phyloP scores from a whole-genome alignment of 2,329 filamentous ascomycete species.

The Fulvia fulva region DNA sequence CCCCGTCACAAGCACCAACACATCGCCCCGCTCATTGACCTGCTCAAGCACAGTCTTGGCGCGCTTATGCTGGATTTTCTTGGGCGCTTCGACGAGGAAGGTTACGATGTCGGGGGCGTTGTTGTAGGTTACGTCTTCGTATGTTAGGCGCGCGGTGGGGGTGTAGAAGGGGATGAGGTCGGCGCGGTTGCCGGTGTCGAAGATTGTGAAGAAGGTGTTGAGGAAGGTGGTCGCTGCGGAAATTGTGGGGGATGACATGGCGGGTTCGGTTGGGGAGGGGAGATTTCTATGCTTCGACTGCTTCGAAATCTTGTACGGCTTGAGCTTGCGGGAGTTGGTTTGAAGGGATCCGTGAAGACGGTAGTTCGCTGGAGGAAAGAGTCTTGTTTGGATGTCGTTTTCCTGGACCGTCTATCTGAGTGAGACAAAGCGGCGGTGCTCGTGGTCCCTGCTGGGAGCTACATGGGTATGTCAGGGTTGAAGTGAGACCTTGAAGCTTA shows the following conservation, averaged over 20 bases:
- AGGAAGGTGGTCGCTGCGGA: neutral
- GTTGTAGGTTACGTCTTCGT: neutral
- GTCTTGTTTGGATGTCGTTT: too few species aligned
- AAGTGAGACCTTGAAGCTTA: neutral
- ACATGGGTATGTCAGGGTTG: neutral
- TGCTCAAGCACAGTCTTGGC: neutral
- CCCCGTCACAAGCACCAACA: neutral
- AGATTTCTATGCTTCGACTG: too few species aligned
- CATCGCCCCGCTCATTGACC: neutral
- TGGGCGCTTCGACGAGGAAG: neutral
- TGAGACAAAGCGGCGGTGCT: neutral
- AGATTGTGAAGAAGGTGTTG: neutral
- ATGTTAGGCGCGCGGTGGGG: neutral
- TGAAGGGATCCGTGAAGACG: neutral
- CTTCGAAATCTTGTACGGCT: too few species aligned
- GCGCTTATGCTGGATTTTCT: neutral
- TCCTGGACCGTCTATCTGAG: neutral
- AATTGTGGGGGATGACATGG: neutral
- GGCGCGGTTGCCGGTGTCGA: neutral
- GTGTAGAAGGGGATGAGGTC: neutral
- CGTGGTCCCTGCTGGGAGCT: neutral
- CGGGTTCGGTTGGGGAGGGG: neutral
- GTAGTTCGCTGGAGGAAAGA: too few species aligned
- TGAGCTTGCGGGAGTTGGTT: neutral
- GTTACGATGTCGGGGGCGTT: neutral